These are phyloP conservation scores for Lodderomyces beijingensis DNA, from an alignment of 1,139 yeast species.

Conservation along the genomic window DNA sequence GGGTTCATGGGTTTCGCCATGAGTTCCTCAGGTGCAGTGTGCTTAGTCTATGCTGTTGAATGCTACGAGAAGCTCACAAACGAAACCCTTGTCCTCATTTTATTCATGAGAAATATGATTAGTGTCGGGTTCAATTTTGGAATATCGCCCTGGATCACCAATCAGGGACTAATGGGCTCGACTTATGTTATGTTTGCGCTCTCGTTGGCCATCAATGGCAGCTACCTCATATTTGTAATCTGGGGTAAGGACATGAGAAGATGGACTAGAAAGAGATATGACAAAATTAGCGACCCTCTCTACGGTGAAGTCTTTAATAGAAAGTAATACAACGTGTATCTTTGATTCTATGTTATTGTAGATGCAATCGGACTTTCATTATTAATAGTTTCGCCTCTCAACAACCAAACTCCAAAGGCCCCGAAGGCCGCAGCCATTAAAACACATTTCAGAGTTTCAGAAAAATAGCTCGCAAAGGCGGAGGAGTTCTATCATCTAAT, in stretches of 20 bases:
- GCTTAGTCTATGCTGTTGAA: slow-evolving; percentile 54
- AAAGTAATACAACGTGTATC: too few relatives aligned
- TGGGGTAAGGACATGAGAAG: slow-evolving; percentile 37
- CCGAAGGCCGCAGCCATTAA: too few relatives aligned
- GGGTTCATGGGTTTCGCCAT: too few relatives aligned
- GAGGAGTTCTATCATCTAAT: too few relatives aligned
- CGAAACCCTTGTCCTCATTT: slow-evolving; percentile 49
- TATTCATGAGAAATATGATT: too few relatives aligned
- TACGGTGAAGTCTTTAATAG: slow-evolving; percentile 2
- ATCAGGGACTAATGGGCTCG: slow-evolving; percentile 29
- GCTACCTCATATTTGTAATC: slow-evolving; percentile 30
- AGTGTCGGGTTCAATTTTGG: slow-evolving; percentile 46
- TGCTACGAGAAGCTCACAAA: slow-evolving; percentile 53
- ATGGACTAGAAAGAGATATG: slow-evolving; percentile 23
- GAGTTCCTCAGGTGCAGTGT: slow-evolving; percentile 52
- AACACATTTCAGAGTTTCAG: too few relatives aligned
- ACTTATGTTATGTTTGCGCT: slow-evolving; percentile 48
- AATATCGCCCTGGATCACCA: slow-evolving; percentile 41
- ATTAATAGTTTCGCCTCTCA: too few relatives aligned
- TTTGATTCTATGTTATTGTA: too few relatives aligned
- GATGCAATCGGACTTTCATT: too few relatives aligned
- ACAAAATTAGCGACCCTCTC: slow-evolving; percentile 10
- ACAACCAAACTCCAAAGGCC: too few relatives aligned
- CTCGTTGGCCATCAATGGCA: slow-evolving; percentile 36
- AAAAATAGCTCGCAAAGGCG: too few relatives aligned